A percentile compares a stretch with the other conserved stretches of the same genome.
Conservation (phyloP, 1,139 yeast species). For the Yamadazyma triangularis region DNA sequence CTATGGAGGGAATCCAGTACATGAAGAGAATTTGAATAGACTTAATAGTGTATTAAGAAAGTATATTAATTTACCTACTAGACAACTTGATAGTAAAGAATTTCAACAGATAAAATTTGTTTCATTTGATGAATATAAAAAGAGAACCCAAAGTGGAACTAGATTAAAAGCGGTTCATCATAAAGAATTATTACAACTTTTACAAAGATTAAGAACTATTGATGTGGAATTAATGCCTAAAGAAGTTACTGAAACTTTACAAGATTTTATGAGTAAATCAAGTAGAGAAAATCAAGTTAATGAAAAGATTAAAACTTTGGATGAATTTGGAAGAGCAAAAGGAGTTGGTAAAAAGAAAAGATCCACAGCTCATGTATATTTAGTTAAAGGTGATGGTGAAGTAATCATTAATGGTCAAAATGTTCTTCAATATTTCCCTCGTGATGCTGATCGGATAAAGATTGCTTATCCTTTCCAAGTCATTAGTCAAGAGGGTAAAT, state of each 20-base stretch:
- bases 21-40: constrained; percentile 64
- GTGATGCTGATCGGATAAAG: constrained; percentile 64
- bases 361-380: constrained; percentile 67
- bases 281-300: constrained; percentile 20
- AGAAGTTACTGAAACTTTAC: constrained; percentile 55
- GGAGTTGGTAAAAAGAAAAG: constrained; percentile 83
- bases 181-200: constrained; percentile 52
- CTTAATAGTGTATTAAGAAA: constrained; percentile 59
- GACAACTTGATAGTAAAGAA: constrained; percentile 40
- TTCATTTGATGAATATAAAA: constrained; percentile 63
- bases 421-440: constrained; percentile 61
- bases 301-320: constrained; percentile 50
- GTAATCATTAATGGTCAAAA: constrained; percentile 69
- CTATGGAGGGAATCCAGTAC: constrained; percentile 71
- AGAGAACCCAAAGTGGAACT: constrained; percentile 60
- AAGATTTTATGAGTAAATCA: constrained; percentile 39
- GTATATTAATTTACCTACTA: constrained; percentile 60
- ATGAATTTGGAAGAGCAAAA: constrained; percentile 71
- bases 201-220: constrained; percentile 69
- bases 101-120: constrained; percentile 38
- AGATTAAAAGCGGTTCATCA: constrained; percentile 71
- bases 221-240: constrained; percentile 78
- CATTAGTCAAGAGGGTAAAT: constrained; percentile 61
- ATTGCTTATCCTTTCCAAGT: constrained; percentile 79
- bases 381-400: constrained; percentile 76